Conservation (phyloP, 345 rosid species). For the Syzygium aqueum region DNA sequence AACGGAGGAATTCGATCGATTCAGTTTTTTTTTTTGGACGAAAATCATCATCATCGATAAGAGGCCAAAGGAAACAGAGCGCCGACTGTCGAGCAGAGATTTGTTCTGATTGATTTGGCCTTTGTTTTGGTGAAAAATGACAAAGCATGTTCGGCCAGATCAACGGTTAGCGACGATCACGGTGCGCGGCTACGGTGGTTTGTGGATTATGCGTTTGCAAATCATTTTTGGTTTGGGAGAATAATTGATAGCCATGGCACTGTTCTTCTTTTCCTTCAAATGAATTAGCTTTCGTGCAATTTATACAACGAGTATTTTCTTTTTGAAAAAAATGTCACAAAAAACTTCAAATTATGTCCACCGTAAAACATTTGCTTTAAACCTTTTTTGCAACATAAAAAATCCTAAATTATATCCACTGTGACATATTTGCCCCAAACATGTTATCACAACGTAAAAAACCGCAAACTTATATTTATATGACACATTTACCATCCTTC, state of each 20-base stretch:
- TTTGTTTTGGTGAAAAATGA: background rate
- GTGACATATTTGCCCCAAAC: too few relatives aligned
- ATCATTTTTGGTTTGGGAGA: background rate
- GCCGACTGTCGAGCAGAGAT: background rate
- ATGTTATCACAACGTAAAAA: too few relatives aligned
- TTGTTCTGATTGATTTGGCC: background rate
- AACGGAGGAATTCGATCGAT: background rate
- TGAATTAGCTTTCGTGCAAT: background rate
- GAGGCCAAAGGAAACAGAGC: background rate
- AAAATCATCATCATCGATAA: background rate
- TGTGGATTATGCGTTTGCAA: background rate
- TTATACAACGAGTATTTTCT: too few relatives aligned
- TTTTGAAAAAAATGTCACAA: too few relatives aligned
- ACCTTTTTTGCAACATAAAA: too few relatives aligned
- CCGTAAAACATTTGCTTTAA: fast-evolving
- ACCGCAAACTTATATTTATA: fast-evolving
- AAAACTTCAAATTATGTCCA: too few relatives aligned
- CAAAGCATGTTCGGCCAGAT: background rate
- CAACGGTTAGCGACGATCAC: background rate
- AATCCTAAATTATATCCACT: too few relatives aligned
- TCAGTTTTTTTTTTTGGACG: background rate
- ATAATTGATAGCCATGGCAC: background rate
- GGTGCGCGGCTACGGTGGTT: background rate
- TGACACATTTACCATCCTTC: too few relatives aligned
- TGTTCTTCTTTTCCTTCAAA: background rate